Evolutionary conservation across 1,284 basidiomycete species (phyloP).

Genomic region (Takashimella koratensis): DNA sequence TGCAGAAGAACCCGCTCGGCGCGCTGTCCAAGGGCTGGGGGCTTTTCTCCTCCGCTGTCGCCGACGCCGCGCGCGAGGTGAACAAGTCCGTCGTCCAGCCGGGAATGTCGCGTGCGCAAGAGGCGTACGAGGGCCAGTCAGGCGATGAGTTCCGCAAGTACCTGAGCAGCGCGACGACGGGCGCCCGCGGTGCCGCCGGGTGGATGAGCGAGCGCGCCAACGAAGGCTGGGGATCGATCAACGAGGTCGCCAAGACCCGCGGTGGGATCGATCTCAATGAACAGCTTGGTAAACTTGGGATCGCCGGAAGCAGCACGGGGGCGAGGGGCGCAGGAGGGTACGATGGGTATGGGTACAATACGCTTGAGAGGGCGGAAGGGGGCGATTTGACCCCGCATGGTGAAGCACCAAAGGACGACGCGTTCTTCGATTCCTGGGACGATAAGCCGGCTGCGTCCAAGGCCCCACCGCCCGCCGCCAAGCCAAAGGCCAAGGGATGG

Average conservation of each 20-base stretch:
- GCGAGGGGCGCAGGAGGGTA: constrained; percentile 13
- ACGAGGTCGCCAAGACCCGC: constrained; percentile 40
- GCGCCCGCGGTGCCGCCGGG: constrained; percentile 31
- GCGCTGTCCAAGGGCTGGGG: constrained; percentile 50
- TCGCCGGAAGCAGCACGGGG: constrained; percentile 14
- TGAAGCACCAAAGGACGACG: constrained; percentile 24
- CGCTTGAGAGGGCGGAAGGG: constrained; percentile 21
- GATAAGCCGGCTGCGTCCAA: constrained; percentile 5
- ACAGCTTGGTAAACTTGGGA: constrained; percentile 40
- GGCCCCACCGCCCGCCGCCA: constrained; percentile 1
- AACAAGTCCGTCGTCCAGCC: constrained; percentile 48
- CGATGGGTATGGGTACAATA: constrained; percentile 22
- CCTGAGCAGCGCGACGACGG: constrained; percentile 17
- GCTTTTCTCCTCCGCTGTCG: constrained; percentile 46
- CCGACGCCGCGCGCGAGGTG: constrained; percentile 40
- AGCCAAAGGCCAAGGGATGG: constrained; percentile 32
- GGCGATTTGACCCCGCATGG: constrained; percentile 23
- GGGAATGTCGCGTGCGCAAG: constrained; percentile 32
- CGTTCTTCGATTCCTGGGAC: constrained; percentile 40
- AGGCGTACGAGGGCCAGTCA: constrained; percentile 22
- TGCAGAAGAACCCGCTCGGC: constrained; percentile 44
- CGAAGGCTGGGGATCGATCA: constrained; percentile 44
- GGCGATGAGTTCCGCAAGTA: constrained; percentile 37
- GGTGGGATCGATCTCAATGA: constrained; percentile 48
- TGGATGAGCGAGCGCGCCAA: constrained; percentile 38